Conservation (phyloP, 805 yeast species). For the Starmera quercuum region DNA sequence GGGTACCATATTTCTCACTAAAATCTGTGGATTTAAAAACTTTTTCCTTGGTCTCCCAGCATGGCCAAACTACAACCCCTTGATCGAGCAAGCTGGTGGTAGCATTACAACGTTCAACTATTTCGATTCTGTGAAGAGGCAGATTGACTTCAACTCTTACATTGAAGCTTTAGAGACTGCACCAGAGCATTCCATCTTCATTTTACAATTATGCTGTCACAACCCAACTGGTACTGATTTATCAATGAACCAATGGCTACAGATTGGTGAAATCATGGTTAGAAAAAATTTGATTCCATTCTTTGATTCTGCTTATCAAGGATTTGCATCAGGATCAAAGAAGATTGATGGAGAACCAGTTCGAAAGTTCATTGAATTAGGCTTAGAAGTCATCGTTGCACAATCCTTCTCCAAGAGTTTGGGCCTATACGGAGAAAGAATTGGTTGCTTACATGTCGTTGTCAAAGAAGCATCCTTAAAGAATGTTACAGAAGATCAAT, state of each 20-base stretch:
- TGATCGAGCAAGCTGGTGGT: constrained; percentile 1
- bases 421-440: constrained; percentile 84
- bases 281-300: constrained; percentile 56
- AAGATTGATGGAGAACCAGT: constrained; percentile 53
- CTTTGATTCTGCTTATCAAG: constrained; percentile 84
- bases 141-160: neutral
- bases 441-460: constrained; percentile 42
- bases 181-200: constrained; percentile 12
- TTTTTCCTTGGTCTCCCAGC: constrained; percentile 16
- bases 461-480: constrained; percentile 31
- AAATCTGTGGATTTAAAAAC: constrained; percentile 20
- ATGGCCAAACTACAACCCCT: constrained; percentile 1
- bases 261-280: constrained; percentile 49
- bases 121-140: neutral
- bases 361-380: constrained; percentile 26
- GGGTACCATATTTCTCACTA: constrained; percentile 52
- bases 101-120: neutral
- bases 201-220: constrained; percentile 82
- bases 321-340: constrained; percentile 76
- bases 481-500: constrained; percentile 42
- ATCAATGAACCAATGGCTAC: constrained; percentile 61
- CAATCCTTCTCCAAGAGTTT: constrained; percentile 85
- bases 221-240: constrained; percentile 88
- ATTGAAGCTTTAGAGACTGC: neutral
- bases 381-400: constrained; percentile 29